Percentiles rank a stretch among this genome's conserved stretches.
These are phyloP conservation scores for Cephalotrichum gorgonifer DNA, from an alignment of 2,329 filamentous ascomycete genomes.

Conservation along the genomic window DNA sequence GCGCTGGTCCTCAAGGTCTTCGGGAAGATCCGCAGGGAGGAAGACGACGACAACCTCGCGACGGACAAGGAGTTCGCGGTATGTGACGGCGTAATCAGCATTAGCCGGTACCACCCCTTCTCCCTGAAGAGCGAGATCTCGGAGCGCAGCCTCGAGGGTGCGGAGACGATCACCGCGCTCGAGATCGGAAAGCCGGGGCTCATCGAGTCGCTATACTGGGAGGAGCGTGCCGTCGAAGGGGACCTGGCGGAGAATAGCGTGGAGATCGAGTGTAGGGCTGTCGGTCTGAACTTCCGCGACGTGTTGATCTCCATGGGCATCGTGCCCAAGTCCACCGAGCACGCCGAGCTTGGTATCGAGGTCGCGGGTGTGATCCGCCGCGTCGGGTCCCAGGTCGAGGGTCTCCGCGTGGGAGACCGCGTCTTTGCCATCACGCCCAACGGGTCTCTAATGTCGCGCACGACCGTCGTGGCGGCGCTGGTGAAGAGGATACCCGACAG, in stretches of 20 bases:
- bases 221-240: slow-evolving; percentile 8
- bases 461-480: slow-evolving; percentile 19
- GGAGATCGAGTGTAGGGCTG: slow-evolving; percentile 15
- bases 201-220: slow-evolving; percentile 15
- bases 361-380: slow-evolving; percentile 21
- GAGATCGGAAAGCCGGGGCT: slow-evolving; percentile 11
- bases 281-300: slow-evolving; percentile 16
- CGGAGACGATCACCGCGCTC: slow-evolving; percentile 9
- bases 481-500: slow-evolving; percentile 25
- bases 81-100: slow-evolving; percentile 13
- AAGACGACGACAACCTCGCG: slow-evolving; percentile 11
- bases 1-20: slow-evolving; percentile 10
- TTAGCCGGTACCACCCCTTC: slow-evolving; percentile 17
- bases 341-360: slow-evolving; percentile 15
- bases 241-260: slow-evolving; percentile 10
- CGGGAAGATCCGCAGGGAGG: slow-evolving; percentile 11
- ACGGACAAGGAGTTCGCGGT: slow-evolving; percentile 22
- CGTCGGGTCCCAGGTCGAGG: slow-evolving; percentile 40
- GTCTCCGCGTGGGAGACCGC: slow-evolving; percentile 60
- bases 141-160: slow-evolving; percentile 1
- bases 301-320: slow-evolving; percentile 14
- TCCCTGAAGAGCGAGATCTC: slow-evolving; percentile 12
- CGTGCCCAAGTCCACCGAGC: slow-evolving; percentile 8
- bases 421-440: slow-evolving; percentile 28
- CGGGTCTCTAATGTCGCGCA: slow-evolving; percentile 15